phyloP scores from a whole-genome alignment of 306 rosid genomes.

The Carpinus fangiana region DNA sequence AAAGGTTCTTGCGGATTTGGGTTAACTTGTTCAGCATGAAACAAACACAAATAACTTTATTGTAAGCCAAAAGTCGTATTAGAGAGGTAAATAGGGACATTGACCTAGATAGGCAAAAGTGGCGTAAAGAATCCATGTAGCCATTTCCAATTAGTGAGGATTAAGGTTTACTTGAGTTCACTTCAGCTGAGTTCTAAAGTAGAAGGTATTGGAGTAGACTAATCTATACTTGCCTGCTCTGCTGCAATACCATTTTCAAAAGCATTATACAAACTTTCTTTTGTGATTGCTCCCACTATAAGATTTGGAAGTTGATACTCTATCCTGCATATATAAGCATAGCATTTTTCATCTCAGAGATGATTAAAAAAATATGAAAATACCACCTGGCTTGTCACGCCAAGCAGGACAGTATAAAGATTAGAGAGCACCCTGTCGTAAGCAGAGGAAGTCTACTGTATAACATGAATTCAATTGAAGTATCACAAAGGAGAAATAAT shows the following conservation, averaged over 20 bases:
- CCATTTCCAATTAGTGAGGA: neutral
- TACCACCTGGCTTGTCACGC: slow-evolving; percentile 5
- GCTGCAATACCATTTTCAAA: slow-evolving; percentile 88
- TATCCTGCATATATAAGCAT: slow-evolving; percentile 55
- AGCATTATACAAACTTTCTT: slow-evolving; percentile 93
- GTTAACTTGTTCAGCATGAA: neutral
- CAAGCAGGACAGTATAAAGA: slow-evolving; percentile 8
- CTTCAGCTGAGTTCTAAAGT: neutral
- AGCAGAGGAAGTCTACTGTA: neutral
- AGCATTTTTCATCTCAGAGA: slow-evolving; percentile 19
- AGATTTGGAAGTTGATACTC: slow-evolving; percentile 99
- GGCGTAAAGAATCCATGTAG: neutral
- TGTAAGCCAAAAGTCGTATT: neutral
- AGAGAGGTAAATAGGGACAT: neutral
- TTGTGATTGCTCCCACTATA: slow-evolving; percentile 91
- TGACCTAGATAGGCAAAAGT: neutral
- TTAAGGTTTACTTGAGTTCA: neutral
- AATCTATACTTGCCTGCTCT: slow-evolving; percentile 58
- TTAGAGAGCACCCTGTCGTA: neutral
- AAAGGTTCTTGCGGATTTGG: neutral
- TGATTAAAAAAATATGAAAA: slow-evolving; percentile 1
- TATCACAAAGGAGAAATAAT: neutral
- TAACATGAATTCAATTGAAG: slow-evolving; percentile 9
- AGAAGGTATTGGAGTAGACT: neutral
- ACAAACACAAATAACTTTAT: neutral